Evolutionary conservation across 192 early-diverging fungal species (phyloP), one percentile per base, ranked within the genome.

Genomic region (Coemansia guatemalensis): DNA sequence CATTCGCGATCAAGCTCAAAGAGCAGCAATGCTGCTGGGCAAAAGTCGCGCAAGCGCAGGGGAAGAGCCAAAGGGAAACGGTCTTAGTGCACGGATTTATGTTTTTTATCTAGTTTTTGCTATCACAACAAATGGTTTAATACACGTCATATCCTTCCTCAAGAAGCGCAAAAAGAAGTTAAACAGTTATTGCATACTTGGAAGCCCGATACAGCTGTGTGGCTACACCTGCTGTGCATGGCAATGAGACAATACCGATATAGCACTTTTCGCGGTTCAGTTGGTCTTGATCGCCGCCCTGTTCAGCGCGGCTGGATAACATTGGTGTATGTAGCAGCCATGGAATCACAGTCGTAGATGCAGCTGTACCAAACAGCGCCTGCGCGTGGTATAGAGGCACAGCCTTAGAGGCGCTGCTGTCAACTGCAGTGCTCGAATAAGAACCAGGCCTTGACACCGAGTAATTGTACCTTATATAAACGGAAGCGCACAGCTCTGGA

Each of bases 181-280:
- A 67, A n/a, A 48, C 27, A 22, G 8, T 54, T 7, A 14, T 30
- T 23, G 58, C 30, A 57, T 56, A 74, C 1, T 22, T 56, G 25
- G 48, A n/a, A 20, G 62, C 4, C 4, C 77, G 58, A 17, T 80
- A 48, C 33, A 80, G 39, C 53, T 74, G 71, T 0, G 71, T 56
- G 8, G 71, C 71, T 21, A 80, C 64, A 1, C 71, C 64, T 2
- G 49, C 57, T 1, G 77, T 80, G 44, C 77, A 74, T 17, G 77
- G 77, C 60, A 80, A 55, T 0, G 68, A 64, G 9, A 74, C 77
- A 3, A 80, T 23, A 32, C 77, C 77, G n/a, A 80, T 39, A 23
- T 71, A 67, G 18, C 27, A 47, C 33, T 11, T n/a, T 18, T 4
- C 18, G 6, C 2, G 49, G 5, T 17, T 11, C 11, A 8, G 11